Base-by-base conservation (phyloP, 352 stramenopile genomes). In the Discostella stelligera region DNA sequence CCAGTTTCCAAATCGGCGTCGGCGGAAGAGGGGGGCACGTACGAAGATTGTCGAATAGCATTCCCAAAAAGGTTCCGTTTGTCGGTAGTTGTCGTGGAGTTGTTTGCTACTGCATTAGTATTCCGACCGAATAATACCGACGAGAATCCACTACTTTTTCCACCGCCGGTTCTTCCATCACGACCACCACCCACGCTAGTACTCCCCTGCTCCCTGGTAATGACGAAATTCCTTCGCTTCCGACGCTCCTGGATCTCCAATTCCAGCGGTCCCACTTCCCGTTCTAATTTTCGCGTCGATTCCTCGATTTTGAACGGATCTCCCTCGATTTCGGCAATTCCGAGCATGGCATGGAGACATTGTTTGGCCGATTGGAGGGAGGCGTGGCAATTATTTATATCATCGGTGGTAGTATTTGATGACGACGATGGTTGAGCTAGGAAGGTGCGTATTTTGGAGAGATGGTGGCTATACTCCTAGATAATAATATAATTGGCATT, bases 321-420 rank as follows among this genome's bases (percentile, higher is more conserved):
- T 18, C 86, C 86, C 53, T 88, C 84, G 7, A 90, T 75, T 72
- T 89, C 80, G 10, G 87, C 87, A 13, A 92, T 30, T 10, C 75
- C 84, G 52, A 84, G 74, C 87, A 92, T 91, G 27, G 82, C 80
- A 7, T 81, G 80, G 20, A 85, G 75, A 63, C 80, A 88, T 77
- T 80, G 60, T 78, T 82, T 80, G 16, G 86, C 86, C 46, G 83
- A 56, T 23, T 50, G 60, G 18, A 92, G 46, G 0, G 87, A 27
- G 53, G 74, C 50, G 77, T 89, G 73, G 59, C 81, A 90, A 75
- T 86, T 16, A 16, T 37, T 46, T 18, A 80, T 53, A 14, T 78
- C 61, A 18, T 55, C 0, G 23, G 55, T 44, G 14, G 72, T 79
- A 4, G 37, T 14, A 14, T 3, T 9, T 41, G 32, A 41, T 41